A percentile compares a stretch with the other conserved stretches of the same genome.
phyloP scores from a whole-genome alignment of 495 filamentous ascomycete genomes.

The Trichoderma erinaceum region DNA sequence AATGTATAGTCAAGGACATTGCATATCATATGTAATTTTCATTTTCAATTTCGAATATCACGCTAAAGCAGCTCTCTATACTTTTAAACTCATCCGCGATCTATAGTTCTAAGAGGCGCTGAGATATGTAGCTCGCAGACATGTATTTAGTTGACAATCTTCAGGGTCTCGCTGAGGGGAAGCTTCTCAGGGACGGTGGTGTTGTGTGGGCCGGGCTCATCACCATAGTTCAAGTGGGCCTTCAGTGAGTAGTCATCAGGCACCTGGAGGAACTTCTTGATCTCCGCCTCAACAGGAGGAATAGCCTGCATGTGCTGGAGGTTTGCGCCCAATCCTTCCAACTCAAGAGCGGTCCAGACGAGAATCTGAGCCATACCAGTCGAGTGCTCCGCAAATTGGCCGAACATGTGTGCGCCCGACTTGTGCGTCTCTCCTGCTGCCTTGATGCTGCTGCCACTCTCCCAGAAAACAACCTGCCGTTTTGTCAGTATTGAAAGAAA shows the following conservation, averaged over 20 bases:
- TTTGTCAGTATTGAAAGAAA: not conserved
- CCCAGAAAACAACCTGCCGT: constrained; percentile 15
- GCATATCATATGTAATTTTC: too few species aligned
- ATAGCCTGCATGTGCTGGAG: constrained; percentile 48
- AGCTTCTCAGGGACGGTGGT: constrained; percentile 11
- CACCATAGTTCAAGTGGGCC: constrained; percentile 50
- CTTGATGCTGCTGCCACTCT: constrained; percentile 1
- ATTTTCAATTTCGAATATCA: too few species aligned
- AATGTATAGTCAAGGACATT: too few species aligned
- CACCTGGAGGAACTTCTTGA: constrained; percentile 41
- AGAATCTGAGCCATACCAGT: constrained; percentile 48
- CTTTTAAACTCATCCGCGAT: too few species aligned
- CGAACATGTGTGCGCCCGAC: constrained; percentile 14
- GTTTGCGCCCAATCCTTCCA: constrained; percentile 48
- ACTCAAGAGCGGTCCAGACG: constrained; percentile 48
- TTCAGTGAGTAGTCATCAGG: constrained; percentile 42
- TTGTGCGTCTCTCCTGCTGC: constrained; percentile 7
- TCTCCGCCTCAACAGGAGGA: constrained; percentile 40
- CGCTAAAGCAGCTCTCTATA: too few species aligned
- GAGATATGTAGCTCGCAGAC: too few species aligned
- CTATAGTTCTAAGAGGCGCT: too few species aligned
- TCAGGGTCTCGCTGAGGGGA: constrained; percentile 9
- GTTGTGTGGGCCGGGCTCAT: constrained; percentile 24
- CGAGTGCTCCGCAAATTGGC: constrained; percentile 40
- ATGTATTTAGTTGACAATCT: constrained; percentile 3